Conservation (phyloP, 208 protist species). For the Polymyxa betae region DNA sequence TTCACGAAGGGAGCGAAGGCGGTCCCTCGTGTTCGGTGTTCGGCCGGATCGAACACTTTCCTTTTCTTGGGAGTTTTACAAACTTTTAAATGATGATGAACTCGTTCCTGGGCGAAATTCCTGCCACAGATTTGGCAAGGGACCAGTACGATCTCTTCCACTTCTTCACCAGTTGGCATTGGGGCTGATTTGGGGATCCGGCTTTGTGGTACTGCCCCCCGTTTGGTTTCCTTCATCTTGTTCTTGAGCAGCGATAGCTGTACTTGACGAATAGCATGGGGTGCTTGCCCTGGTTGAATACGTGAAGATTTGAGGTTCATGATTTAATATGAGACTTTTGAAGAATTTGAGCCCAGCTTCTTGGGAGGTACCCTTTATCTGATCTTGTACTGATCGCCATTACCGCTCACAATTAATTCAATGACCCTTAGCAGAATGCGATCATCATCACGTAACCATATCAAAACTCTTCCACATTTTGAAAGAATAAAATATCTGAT, state of each 20-base stretch:
- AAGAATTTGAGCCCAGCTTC: background rate
- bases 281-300: background rate
- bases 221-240: background rate
- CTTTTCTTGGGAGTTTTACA: background rate
- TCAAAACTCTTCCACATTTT: too few species aligned
- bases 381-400: too few species aligned
- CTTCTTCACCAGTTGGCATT: background rate
- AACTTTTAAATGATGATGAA: background rate
- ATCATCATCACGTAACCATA: too few species aligned
- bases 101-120: background rate
- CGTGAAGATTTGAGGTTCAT: background rate
- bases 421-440: too few species aligned
- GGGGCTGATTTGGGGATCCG: background rate
- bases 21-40: background rate
- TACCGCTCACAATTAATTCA: too few species aligned
- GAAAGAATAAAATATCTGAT: too few species aligned
- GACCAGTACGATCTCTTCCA: background rate
- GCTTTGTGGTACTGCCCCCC: background rate
- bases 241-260: background rate
- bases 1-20: background rate
- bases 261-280: background rate
- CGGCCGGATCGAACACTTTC: constrained; percentile 5
- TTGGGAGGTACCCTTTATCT: too few species aligned
- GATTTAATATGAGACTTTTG: background rate
- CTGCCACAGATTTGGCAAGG: background rate